A percentile compares a stretch with the other conserved stretches of the same genome.
Conservation (phyloP, 352 stramenopile genomes). For the Elongisporangium prolatum region DNA sequence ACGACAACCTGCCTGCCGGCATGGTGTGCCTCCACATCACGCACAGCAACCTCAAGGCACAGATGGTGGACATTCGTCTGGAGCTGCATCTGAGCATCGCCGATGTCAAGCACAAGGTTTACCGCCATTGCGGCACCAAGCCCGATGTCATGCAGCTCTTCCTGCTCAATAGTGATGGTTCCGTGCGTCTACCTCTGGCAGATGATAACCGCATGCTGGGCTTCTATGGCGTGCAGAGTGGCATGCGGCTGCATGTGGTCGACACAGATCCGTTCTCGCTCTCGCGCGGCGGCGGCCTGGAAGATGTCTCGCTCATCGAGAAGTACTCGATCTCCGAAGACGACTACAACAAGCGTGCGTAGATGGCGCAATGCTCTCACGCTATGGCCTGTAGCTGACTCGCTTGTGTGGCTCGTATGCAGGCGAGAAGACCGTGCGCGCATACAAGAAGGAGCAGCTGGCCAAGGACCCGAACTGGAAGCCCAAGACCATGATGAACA, state of each 20-base stretch:
- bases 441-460: slow-evolving; percentile 95
- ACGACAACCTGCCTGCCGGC: slow-evolving; percentile 79
- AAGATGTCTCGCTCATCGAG: slow-evolving; percentile 95
- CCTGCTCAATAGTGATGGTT: slow-evolving; percentile 51
- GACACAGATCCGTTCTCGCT: slow-evolving; percentile 97
- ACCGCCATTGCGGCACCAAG: slow-evolving; percentile 95
- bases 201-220: slow-evolving; percentile 86
- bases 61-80: slow-evolving; percentile 97
- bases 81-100: slow-evolving; percentile 89
- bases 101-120: slow-evolving; percentile 90
- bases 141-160: slow-evolving; percentile 84
- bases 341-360: slow-evolving; percentile 96
- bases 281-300: slow-evolving; percentile 91
- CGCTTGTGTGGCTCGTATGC: not conserved
- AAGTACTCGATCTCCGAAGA: slow-evolving; percentile 99
- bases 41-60: slow-evolving; percentile 96
- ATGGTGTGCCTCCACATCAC: slow-evolving; percentile 95
- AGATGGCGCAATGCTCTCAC: not conserved
- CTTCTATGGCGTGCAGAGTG: slow-evolving; percentile 88
- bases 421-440: slow-evolving; percentile 95
- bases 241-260: slow-evolving; percentile 94
- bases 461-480: slow-evolving; percentile 95
- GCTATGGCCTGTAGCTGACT: not conserved
- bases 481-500: slow-evolving; percentile 77
- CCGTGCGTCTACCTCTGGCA: slow-evolving; percentile 38